Conservation (phyloP, 306 rosid genomes). For the Purshia tridentata region DNA sequence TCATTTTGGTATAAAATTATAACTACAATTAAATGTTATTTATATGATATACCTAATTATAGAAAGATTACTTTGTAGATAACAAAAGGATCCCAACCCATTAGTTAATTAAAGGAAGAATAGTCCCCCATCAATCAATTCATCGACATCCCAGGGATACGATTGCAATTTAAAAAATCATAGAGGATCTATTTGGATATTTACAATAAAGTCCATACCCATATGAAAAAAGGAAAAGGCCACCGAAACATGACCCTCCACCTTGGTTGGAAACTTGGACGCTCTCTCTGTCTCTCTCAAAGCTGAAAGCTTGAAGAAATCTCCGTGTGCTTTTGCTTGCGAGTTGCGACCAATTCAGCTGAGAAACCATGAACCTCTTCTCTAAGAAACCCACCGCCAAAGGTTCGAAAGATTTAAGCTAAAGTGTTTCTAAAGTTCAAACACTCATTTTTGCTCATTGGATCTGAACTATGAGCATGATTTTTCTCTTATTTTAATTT, state of each 20-base stretch:
- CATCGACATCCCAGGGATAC: background rate
- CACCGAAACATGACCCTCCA: background rate
- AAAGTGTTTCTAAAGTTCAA: background rate
- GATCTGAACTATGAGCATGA: constrained; percentile 17
- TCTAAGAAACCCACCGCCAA: constrained; percentile 88
- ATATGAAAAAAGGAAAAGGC: background rate
- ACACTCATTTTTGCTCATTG: background rate
- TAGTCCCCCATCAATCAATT: background rate
- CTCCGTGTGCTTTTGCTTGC: constrained; percentile 8
- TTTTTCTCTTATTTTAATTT: constrained; percentile 7
- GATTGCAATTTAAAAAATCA: constrained; percentile 8
- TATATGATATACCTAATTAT: too few species aligned
- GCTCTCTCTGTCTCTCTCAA: constrained; percentile 3
- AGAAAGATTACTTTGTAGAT: too few species aligned
- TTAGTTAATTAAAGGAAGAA: background rate
- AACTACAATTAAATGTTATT: too few species aligned
- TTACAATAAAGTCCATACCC: constrained; percentile 1
- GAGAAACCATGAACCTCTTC: constrained; percentile 72
- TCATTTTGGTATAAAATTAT: too few species aligned
- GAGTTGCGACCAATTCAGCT: background rate
- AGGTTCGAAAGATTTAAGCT: constrained; percentile 45
- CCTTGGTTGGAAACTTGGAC: background rate
- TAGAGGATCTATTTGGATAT: constrained; percentile 21
- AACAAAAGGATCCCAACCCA: background rate
- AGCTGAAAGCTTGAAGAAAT: constrained; percentile 15